phyloP scores from a whole-genome alignment of 1,284 basidiomycete genomes.

The Hymenochaete sp. region DNA sequence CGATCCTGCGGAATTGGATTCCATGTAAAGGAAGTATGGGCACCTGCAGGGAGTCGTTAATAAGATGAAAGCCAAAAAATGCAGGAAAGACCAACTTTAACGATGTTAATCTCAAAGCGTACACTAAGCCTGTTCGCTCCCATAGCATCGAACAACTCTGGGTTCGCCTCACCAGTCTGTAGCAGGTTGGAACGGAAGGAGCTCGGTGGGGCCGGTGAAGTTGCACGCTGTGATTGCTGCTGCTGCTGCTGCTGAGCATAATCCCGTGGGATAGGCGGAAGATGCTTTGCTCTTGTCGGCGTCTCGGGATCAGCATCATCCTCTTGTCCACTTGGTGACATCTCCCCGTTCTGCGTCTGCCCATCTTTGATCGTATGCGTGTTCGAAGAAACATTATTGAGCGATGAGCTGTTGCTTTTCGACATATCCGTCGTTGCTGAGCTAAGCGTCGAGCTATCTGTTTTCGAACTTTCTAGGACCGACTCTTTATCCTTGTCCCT shows the following conservation, averaged over 20 bases:
- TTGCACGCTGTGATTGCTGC: constrained; percentile 16
- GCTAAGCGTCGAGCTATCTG: constrained; percentile 31
- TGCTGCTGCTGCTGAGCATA: constrained; percentile 31
- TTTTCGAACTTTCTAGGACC: constrained; percentile 28
- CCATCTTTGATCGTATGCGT: constrained; percentile 40
- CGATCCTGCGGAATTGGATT: constrained; percentile 87
- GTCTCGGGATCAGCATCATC: constrained; percentile 30
- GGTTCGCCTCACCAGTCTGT: constrained; percentile 56
- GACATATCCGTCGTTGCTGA: constrained; percentile 35
- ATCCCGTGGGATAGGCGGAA: constrained; percentile 68
- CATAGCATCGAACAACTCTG: constrained; percentile 64
- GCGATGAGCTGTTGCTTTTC: constrained; percentile 62
- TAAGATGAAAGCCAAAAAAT: neutral
- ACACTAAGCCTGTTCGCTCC: constrained; percentile 74
- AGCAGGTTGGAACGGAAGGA: constrained; percentile 37
- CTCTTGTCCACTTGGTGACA: too few relatives aligned
- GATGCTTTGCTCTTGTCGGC: constrained; percentile 44
- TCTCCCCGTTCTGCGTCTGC: too few relatives aligned
- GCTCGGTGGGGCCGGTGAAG: constrained; percentile 25
- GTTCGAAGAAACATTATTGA: constrained; percentile 64
- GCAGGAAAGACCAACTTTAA: constrained; percentile 61
- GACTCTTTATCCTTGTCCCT: constrained; percentile 33
- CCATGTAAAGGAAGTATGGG: constrained; percentile 92
- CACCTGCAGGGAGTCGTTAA: constrained; percentile 44
- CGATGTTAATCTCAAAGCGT: constrained; percentile 89